Conservation (phyloP, 768 basidiomycete genomes). For the Psilocybe azurescens region DNA sequence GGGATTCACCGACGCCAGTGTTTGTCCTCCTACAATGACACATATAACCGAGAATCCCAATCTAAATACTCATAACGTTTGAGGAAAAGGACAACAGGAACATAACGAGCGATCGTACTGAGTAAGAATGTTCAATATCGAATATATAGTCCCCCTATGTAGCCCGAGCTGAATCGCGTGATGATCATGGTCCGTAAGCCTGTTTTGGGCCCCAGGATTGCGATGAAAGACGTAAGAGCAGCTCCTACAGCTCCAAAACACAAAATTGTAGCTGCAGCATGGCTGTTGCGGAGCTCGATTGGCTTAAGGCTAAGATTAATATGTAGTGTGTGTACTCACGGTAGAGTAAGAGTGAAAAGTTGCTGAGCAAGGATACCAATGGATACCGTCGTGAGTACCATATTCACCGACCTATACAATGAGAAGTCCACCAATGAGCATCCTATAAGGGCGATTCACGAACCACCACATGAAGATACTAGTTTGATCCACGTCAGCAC, state of each 20-base stretch:
- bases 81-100: too few species aligned
- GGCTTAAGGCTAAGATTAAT: background rate
- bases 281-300: background rate
- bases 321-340: constrained; percentile 5
- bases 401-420: constrained; percentile 21
- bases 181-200: constrained; percentile 24
- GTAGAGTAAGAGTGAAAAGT: constrained; percentile 18
- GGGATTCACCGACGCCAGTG: constrained; percentile 20
- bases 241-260: constrained; percentile 23
- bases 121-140: constrained; percentile 23
- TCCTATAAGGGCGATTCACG: background rate
- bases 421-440: background rate
- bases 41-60: constrained; percentile 21
- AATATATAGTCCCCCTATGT: constrained; percentile 22
- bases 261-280: constrained; percentile 19
- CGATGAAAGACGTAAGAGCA: constrained; percentile 18
- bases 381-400: constrained; percentile 21
- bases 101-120: constrained; percentile 7
- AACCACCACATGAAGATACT: constrained; percentile 27
- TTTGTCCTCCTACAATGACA: constrained; percentile 23
- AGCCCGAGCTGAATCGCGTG: constrained; percentile 22
- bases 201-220: constrained; percentile 21
- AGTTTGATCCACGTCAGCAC: background rate
- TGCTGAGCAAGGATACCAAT: constrained; percentile 21
- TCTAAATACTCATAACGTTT: background rate